phyloP scores from a whole-genome alignment of 345 rosid genomes.

The Aethionema arabicum region DNA sequence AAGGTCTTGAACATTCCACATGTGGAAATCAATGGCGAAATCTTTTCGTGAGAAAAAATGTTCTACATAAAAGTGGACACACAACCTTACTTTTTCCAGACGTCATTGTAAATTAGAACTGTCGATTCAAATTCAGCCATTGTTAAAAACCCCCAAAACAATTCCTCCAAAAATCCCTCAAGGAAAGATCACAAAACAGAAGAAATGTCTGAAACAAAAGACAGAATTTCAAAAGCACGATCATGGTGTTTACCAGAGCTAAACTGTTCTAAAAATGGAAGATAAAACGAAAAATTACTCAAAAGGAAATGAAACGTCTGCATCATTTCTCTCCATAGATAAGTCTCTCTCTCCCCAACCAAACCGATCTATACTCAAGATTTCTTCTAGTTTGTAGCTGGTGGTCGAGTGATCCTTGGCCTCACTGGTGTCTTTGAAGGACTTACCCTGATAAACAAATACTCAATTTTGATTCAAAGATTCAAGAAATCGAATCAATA shows the following conservation, averaged over 20 bases:
- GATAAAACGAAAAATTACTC: constrained; percentile 28
- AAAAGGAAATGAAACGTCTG: constrained; percentile 41
- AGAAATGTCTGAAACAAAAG: constrained; percentile 22
- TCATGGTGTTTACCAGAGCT: constrained; percentile 41
- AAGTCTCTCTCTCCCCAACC: constrained; percentile 34
- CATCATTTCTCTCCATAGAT: constrained; percentile 44
- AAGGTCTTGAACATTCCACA: constrained; percentile 25
- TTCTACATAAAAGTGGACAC: neutral
- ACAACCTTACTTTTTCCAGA: constrained; percentile 30
- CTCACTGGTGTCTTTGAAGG: constrained; percentile 87
- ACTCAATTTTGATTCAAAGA: neutral
- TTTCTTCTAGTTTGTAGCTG: constrained; percentile 29
- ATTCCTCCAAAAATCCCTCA: no score
- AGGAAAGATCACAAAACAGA: constrained; percentile 18
- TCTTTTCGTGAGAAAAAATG: constrained; percentile 18
- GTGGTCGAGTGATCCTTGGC: constrained; percentile 60
- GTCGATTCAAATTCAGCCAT: neutral
- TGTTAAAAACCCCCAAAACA: neutral
- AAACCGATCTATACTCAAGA: constrained; percentile 38
- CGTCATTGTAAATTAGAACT: constrained; percentile 5
- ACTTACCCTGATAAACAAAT: constrained; percentile 54
- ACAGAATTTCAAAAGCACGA: constrained; percentile 38
- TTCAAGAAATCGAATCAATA: neutral
- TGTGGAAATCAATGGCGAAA: constrained; percentile 33
- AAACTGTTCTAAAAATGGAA: constrained; percentile 40